Evolutionary conservation across 371 early-diverging fungal genomes (phyloP).

Genomic region (Rhizopus sp.): DNA sequence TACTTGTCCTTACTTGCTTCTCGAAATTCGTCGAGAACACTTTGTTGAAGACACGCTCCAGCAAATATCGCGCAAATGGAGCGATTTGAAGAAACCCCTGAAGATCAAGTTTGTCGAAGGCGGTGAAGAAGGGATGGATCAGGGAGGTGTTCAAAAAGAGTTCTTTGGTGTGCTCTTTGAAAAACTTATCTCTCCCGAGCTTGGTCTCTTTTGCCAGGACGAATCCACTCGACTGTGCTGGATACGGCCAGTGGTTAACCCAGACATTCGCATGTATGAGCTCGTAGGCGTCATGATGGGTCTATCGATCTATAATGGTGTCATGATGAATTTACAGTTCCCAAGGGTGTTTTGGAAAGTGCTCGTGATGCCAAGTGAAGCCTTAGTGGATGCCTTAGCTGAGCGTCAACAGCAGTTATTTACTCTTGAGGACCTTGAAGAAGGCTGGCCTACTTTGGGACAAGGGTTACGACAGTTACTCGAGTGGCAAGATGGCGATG

Average conservation of each 20-base stretch:
- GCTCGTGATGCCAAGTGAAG: constrained; percentile 48
- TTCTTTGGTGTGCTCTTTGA: constrained; percentile 92
- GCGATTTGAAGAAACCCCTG: constrained; percentile 78
- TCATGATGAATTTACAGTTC: constrained; percentile 87
- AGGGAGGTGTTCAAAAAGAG: constrained; percentile 96
- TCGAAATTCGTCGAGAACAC: constrained; percentile 72
- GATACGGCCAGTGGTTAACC: constrained; percentile 72
- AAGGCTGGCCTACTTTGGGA: constrained; percentile 62
- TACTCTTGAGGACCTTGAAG: constrained; percentile 60
- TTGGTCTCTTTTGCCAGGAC: constrained; percentile 65
- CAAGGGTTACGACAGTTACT: constrained; percentile 71
- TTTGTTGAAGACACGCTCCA: constrained; percentile 72
- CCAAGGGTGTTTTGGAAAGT: constrained; percentile 87
- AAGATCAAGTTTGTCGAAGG: constrained; percentile 82
- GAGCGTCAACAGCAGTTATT: constrained; percentile 27
- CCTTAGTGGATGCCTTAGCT: constrained; percentile 33
- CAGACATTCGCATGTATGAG: constrained; percentile 66
- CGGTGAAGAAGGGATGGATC: constrained; percentile 91
- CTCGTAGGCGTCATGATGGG: constrained; percentile 93
- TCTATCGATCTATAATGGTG: constrained; percentile 91
- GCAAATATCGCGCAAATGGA: constrained; percentile 57
- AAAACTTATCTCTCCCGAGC: constrained; percentile 82
- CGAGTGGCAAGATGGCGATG: constrained; percentile 75
- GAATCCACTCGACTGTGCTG: constrained; percentile 77
- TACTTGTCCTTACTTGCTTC: constrained; percentile 77